Conservation (phyloP, 106 monocot species). For the Amphibolis antarctica region DNA sequence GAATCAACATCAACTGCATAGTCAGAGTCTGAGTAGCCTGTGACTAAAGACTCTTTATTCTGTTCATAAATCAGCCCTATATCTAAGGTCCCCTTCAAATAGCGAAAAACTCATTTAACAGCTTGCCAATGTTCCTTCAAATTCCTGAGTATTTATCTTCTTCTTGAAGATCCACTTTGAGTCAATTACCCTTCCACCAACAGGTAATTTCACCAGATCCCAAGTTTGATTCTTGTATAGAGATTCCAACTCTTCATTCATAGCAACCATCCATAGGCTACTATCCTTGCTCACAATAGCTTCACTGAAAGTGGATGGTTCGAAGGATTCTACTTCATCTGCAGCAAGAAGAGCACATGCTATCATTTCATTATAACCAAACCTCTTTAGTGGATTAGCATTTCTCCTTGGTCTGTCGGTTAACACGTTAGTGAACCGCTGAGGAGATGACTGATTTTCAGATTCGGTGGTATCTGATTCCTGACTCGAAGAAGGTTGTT, state of each 20-base stretch:
- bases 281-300: not conserved
- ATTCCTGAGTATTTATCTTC: not conserved
- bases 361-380: not conserved
- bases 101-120: slow-evolving; percentile 4
- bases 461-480: no score
- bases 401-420: no score
- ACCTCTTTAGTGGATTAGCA: no score
- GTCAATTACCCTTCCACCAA: not conserved
- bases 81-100: not conserved
- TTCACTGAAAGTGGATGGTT: not conserved
- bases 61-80: not conserved
- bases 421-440: no score
- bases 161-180: not conserved
- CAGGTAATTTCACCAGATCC: not conserved
- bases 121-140: not conserved
- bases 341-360: not conserved
- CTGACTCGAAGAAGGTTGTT: no score
- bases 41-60: no score
- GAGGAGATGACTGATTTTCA: no score
- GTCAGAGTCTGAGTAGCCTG: no score
- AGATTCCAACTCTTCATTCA: not conserved
- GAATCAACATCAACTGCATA: no score
- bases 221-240: slow-evolving; percentile 1
- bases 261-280: not conserved
- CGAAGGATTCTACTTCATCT: not conserved